Conservation (phyloP, 2,329 filamentous ascomycete genomes). For the Microdochium paspali region DNA sequence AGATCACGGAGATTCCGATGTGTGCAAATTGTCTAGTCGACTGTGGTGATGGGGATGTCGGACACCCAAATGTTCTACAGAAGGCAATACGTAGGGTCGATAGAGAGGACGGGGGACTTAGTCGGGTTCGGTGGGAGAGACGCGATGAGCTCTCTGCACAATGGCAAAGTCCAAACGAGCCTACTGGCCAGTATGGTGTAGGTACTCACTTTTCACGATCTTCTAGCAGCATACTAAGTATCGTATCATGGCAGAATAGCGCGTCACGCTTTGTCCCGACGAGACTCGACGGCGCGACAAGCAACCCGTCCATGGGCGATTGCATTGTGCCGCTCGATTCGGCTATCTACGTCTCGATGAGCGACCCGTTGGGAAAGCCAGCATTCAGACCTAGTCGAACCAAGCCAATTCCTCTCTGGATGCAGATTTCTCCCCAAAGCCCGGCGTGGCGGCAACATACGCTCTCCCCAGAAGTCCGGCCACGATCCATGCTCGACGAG, state of each 20-base stretch:
- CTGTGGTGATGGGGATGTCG: constrained; percentile 24
- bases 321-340: constrained; percentile 17
- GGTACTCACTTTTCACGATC: not conserved
- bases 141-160: not conserved
- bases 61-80: constrained; percentile 22
- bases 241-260: too few relatives aligned
- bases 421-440: constrained; percentile 22
- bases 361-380: constrained; percentile 34
- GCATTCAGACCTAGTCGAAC: constrained; percentile 37
- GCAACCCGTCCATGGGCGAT: constrained; percentile 3
- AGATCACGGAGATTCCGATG: constrained; percentile 37
- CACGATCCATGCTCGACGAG: constrained; percentile 15
- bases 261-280: not conserved
- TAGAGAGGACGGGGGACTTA: constrained; percentile 35
- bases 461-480: constrained; percentile 3
- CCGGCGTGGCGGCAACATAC: constrained; percentile 1
- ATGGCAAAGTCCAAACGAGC: not conserved
- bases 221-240: not conserved
- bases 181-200: constrained; percentile 4
- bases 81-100: constrained; percentile 34
- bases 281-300: not conserved
- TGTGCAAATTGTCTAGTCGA: constrained; percentile 36
- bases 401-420: constrained; percentile 41
- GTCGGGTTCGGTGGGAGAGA: constrained; percentile 30
- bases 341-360: constrained; percentile 39